These are phyloP conservation scores for Ophiognomonia clavigignenti-juglandacearum DNA, from an alignment of 2,329 filamentous ascomycete genomes.

Conservation along the genomic window DNA sequence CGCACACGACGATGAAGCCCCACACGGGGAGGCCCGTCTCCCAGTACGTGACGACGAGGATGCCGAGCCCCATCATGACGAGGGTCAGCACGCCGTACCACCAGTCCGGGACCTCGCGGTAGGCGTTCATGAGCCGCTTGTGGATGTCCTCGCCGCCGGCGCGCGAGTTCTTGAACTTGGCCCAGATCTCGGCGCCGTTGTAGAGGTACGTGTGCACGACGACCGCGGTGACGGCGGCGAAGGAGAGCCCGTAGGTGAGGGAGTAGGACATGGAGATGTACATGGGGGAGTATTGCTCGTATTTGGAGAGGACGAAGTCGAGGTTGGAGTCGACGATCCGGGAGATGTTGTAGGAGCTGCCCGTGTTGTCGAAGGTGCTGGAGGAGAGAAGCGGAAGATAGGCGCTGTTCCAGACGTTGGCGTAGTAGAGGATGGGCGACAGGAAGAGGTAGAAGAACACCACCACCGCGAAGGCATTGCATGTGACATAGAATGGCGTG, in stretches of 20 bases:
- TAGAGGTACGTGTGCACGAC: conserved; percentile 29
- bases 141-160: conserved; percentile 31
- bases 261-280: conserved; percentile 31
- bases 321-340: conserved; percentile 23
- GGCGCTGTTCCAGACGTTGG: conserved; percentile 26
- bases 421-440: conserved; percentile 27
- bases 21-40: conserved; percentile 25
- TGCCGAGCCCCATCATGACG: conserved; percentile 27
- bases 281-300: conserved; percentile 30
- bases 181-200: conserved; percentile 29
- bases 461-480: conserved; percentile 25
- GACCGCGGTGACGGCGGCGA: conserved; percentile 29
- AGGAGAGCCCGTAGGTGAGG: conserved; percentile 31
- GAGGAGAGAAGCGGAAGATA: conserved; percentile 27
- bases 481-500: conserved; percentile 27
- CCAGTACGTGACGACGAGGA: conserved; percentile 23
- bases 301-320: conserved; percentile 25
- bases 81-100: conserved; percentile 32
- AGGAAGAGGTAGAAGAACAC: conserved; percentile 27
- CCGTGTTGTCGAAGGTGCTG: conserved; percentile 28
- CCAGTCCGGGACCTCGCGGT: conserved; percentile 33
- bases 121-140: conserved; percentile 30
- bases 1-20: conserved; percentile 24
- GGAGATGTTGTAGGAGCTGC: conserved; percentile 25
- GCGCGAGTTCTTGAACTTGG: conserved; percentile 25